Percentiles rank a stretch among this genome's conserved stretches.
Evolutionary conservation across 208 protist genomes (phyloP).

Genomic region (Herpetomonas samuelpessoai): DNA sequence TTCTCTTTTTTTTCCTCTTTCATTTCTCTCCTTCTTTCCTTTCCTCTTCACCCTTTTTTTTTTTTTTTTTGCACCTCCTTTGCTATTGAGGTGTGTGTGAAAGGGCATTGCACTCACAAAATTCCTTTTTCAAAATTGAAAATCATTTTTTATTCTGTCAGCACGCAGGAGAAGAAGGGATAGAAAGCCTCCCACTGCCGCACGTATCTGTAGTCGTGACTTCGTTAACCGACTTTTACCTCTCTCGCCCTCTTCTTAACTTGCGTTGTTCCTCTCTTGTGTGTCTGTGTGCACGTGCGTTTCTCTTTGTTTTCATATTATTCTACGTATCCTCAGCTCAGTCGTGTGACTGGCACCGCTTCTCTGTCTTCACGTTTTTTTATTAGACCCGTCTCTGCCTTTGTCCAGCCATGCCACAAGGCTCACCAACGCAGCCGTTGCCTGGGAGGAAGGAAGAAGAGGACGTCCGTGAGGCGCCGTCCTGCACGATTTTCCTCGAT

Average conservation of each 20-base stretch:
- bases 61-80: conserved; percentile 2
- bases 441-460: no score
- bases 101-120: background rate
- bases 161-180: background rate
- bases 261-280: background rate
- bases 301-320: conserved; percentile 19
- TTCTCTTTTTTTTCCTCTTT: no score
- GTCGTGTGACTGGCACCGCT: background rate
- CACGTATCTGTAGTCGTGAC: background rate
- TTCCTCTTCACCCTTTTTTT: no score
- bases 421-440: no score
- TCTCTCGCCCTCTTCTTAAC: conserved; percentile 9
- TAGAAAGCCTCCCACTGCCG: conserved; percentile 1
- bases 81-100: background rate
- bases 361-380: no score
- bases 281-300: background rate
- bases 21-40: no score
- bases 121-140: conserved; percentile 4
- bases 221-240: conserved; percentile 1
- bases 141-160: conserved; percentile 6
- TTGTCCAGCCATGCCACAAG: no score
- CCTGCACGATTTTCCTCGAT: conserved; percentile 13
- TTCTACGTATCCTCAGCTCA: background rate
- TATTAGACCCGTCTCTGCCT: no score
- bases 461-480: no score